Conservation (phyloP, 116 monocot genomes). For the Iris pallida region DNA sequence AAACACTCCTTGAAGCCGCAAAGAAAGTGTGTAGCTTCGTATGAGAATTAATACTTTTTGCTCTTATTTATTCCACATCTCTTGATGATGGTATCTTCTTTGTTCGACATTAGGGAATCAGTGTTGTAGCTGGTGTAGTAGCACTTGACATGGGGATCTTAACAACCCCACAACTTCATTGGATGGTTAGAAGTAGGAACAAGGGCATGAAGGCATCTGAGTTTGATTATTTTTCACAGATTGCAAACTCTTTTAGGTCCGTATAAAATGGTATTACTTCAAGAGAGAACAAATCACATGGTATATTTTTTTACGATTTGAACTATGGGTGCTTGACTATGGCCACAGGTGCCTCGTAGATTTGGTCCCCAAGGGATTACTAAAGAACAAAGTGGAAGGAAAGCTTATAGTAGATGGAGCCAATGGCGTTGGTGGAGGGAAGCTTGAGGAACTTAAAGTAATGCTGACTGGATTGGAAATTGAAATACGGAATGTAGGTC, state of each 20-base stretch:
- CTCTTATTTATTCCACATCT: neutral
- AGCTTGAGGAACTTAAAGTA: constrained; percentile 62
- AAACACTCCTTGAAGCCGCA: constrained; percentile 68
- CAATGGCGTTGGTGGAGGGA: constrained; percentile 87
- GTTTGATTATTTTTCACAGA: constrained; percentile 67
- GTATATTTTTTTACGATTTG: constrained; percentile 1
- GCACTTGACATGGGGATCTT: constrained; percentile 88
- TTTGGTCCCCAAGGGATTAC: constrained; percentile 32
- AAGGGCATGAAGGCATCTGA: constrained; percentile 60
- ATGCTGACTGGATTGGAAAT: constrained; percentile 49
- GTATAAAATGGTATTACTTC: neutral
- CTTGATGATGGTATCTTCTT: neutral
- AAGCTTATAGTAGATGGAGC: constrained; percentile 80
- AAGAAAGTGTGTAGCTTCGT: constrained; percentile 40
- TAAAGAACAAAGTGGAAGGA: constrained; percentile 9
- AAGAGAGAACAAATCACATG: neutral
- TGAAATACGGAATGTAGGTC: constrained; percentile 59
- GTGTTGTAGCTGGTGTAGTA: constrained; percentile 58
- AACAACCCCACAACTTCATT: constrained; percentile 97
- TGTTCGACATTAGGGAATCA: constrained; percentile 53
- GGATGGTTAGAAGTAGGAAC: constrained; percentile 86
- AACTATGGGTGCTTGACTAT: constrained; percentile 5
- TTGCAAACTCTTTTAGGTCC: constrained; percentile 72
- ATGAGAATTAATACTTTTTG: neutral
- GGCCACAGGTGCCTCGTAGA: constrained; percentile 50